Conservation (phyloP, 345 rosid genomes). For the Arabidopsis arenosa region DNA sequence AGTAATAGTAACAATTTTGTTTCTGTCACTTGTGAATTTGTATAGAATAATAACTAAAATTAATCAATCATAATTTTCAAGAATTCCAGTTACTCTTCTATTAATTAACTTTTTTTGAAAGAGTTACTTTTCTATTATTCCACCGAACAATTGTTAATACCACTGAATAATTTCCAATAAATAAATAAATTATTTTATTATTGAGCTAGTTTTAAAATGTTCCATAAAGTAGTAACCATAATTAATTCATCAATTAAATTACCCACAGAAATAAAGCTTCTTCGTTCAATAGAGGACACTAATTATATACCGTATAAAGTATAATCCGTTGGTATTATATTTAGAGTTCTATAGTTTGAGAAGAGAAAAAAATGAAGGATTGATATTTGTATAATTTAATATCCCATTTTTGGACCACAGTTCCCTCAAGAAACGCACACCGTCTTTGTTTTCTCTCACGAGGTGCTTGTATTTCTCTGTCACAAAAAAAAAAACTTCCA, state of each 20-base stretch:
- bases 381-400: conserved; percentile 23
- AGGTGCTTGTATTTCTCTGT: conserved; percentile 35
- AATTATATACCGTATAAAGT: not conserved
- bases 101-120: no score
- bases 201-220: not conserved
- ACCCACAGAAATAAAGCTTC: not conserved
- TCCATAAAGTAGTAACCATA: not conserved
- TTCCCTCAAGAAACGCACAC: conserved; percentile 36
- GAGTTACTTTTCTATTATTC: not conserved
- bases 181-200: not conserved
- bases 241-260: not conserved
- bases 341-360: not conserved
- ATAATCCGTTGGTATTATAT: not conserved
- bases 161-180: not conserved
- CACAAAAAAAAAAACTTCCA: conserved; percentile 19
- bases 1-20: not conserved
- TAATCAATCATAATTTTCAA: not conserved
- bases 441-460: conserved; percentile 46
- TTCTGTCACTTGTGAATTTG: not conserved
- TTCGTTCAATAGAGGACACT: not conserved
- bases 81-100: no score
- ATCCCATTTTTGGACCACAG: conserved; percentile 33
- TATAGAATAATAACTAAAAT: not conserved
- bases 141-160: not conserved
- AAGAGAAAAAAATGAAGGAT: not conserved